Percentiles rank a stretch among this genome's conserved stretches.
Conservation (phyloP, 345 rosid genomes). For the Lumnitzera littorea region DNA sequence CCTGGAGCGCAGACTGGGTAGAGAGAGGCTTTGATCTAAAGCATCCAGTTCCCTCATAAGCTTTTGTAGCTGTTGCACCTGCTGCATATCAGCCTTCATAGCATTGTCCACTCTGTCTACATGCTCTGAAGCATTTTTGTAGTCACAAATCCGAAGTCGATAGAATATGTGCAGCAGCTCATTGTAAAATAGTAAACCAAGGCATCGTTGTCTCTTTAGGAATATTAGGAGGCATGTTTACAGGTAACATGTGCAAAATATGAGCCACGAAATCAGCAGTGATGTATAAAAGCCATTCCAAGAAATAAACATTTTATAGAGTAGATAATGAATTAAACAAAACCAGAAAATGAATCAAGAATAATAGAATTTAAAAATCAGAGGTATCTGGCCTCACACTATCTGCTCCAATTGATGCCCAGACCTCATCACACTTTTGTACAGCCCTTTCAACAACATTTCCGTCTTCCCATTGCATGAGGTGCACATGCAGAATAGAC, state of each 20-base stretch:
- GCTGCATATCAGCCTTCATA: constrained; percentile 67
- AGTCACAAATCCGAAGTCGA: constrained; percentile 75
- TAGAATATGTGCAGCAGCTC: constrained; percentile 89
- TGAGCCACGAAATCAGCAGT: background rate
- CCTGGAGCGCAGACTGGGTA: constrained; percentile 48
- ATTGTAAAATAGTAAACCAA: constrained; percentile 83
- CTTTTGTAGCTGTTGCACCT: constrained; percentile 37
- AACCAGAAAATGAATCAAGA: background rate
- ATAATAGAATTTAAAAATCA: background rate
- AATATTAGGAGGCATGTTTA: background rate
- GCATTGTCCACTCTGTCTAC: constrained; percentile 85
- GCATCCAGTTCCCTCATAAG: constrained; percentile 56
- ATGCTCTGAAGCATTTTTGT: constrained; percentile 80
- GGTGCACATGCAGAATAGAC: constrained; percentile 79
- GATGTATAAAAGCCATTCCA: background rate
- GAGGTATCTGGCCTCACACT: constrained; percentile 37
- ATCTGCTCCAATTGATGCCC: constrained; percentile 62
- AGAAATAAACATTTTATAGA: background rate
- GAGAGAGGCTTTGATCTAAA: constrained; percentile 60
- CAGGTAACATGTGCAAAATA: too few species aligned
- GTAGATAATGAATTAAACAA: background rate
- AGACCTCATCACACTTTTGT: constrained; percentile 55
- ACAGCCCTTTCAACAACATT: constrained; percentile 61
- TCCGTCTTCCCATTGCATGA: constrained; percentile 85
- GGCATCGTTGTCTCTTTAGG: constrained; percentile 50